These are phyloP conservation scores for Cladosporium sp. DNA, from an alignment of 2,329 filamentous ascomycete species.

Conservation along the genomic window DNA sequence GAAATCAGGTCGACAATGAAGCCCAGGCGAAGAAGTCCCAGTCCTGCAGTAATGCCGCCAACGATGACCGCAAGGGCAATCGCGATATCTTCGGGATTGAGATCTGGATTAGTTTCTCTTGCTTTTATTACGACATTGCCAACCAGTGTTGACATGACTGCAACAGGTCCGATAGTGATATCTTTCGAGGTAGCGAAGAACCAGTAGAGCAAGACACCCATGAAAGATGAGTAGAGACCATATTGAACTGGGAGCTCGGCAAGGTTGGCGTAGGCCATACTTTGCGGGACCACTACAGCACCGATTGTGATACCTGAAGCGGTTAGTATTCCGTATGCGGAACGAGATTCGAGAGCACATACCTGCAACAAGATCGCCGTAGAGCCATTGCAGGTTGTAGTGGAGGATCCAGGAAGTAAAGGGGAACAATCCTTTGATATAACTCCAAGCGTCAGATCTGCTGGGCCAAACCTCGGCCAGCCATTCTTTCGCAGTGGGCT, in stretches of 20 bases:
- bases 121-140: conserved; percentile 76
- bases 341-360: conserved; percentile 34
- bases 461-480: conserved; percentile 64
- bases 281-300: conserved; percentile 86
- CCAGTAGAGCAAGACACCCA: conserved; percentile 94
- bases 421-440: conserved; percentile 75
- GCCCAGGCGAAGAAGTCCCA: conserved; percentile 77
- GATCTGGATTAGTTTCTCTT: conserved; percentile 55
- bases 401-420: conserved; percentile 84
- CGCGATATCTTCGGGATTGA: conserved; percentile 68
- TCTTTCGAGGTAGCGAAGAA: conserved; percentile 98
- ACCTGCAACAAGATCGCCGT: conserved; percentile 88
- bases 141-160: conserved; percentile 89
- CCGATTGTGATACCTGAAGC: conserved; percentile 66
- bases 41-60: conserved; percentile 72
- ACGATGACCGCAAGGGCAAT: conserved; percentile 75
- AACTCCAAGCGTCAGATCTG: conserved; percentile 55
- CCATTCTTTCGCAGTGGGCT: conserved; percentile 75
- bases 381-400: conserved; percentile 88
- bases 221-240: conserved; percentile 92
- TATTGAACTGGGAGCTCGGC: conserved; percentile 79
- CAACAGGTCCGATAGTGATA: conserved; percentile 95
- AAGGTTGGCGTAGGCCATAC: conserved; percentile 90
- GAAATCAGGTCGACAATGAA: conserved; percentile 95
- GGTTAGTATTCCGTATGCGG: background rate